phyloP scores from a whole-genome alignment of 106 monocot species.

The Phalaenopsis aphrodite region DNA sequence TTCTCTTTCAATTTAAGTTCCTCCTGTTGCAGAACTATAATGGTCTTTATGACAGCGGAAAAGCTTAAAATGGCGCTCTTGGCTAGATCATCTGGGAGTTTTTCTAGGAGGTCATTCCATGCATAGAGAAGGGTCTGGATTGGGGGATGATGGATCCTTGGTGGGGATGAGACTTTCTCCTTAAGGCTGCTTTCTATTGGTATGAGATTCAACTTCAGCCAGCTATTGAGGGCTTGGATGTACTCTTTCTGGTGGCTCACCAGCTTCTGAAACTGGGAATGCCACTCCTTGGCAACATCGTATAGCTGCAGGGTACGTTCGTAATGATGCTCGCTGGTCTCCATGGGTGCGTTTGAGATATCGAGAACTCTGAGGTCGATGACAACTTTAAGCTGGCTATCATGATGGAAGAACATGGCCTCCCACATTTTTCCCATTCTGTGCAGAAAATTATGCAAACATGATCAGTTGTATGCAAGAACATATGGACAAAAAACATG shows the following conservation, averaged over 20 bases:
- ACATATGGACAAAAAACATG: neutral
- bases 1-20: constrained; percentile 71
- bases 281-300: constrained; percentile 50
- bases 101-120: constrained; percentile 76
- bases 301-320: constrained; percentile 50
- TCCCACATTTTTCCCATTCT: constrained; percentile 94
- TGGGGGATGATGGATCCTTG: constrained; percentile 19
- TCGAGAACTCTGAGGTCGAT: constrained; percentile 40
- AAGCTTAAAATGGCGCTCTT: constrained; percentile 59
- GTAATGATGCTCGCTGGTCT: constrained; percentile 55
- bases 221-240: constrained; percentile 60
- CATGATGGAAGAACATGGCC: constrained; percentile 58
- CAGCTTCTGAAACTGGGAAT: constrained; percentile 55
- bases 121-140: constrained; percentile 55
- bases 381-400: constrained; percentile 53
- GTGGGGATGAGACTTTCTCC: constrained; percentile 85
- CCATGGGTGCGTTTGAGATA: constrained; percentile 40
- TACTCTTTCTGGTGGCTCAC: constrained; percentile 71
- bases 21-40: constrained; percentile 54
- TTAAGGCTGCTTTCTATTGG: constrained; percentile 87
- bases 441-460: neutral
- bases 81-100: constrained; percentile 65
- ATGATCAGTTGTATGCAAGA: neutral
- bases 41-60: constrained; percentile 50
- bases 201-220: constrained; percentile 73